Base-by-base conservation (phyloP, 805 yeast species). In the Candida railenensis region DNA sequence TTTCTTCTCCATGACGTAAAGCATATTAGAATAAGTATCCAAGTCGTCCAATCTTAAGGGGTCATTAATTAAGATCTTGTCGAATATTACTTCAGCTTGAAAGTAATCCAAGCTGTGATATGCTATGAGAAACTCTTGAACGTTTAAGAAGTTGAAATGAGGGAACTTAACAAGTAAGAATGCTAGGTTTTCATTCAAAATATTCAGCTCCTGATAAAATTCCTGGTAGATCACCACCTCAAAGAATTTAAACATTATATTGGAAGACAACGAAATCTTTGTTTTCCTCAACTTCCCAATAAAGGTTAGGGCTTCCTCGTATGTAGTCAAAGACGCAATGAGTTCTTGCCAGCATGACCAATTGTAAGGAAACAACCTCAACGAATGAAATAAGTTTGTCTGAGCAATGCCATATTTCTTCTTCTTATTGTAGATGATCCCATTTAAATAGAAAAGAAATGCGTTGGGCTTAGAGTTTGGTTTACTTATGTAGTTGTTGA, bases 291-390 rank as follows among this genome's bases (percentile, higher is more conserved):
- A 59, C 52, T 69, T 64, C 50, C 67, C 58, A 37, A 73, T 51
- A 50, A 76, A 57, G 44, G 56, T 53, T 41, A 69, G 47, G 0
- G 89, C 85, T 45, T 86, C 87, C 49, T 84, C 86, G 45, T 82
- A 74, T 25, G 81, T 76, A 5, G 78, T 65, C 22, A 89, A 66
- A 44, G 88, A 81, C 3, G 80, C 69, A 11, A 82, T 68, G 34
- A 94, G 70, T 59, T 92, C 97, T 47, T 77, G 74, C 97, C 97
- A 94, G 48, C 94, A 86, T 45, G 91, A 80, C 99, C 99, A 94
- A 62, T 92, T 92, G 62, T 76, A 87, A 0, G 97, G 96, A 55
- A 84, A 89, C 22, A 75, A 43, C 20, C 76, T 69, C 12, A 92
- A 59, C 1, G 97, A 85, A 40, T 73, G 74, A 25, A 82, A 70